Conservation (phyloP, 257 asterid genomes). For the Solanum bulbocastanum region DNA sequence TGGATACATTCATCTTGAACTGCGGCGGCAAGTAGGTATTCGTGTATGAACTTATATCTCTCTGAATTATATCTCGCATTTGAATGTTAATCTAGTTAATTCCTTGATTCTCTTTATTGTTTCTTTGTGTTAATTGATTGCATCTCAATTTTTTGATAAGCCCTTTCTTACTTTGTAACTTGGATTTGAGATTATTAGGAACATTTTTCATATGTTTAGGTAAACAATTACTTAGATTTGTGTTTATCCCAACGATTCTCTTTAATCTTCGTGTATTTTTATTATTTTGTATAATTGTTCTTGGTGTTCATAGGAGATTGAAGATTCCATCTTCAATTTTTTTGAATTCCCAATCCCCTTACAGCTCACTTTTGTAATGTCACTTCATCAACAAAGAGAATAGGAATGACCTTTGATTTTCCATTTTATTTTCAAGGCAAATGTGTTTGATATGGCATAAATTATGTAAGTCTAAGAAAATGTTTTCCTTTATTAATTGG, state of each 20-base stretch:
- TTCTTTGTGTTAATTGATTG: neutral
- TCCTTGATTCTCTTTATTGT: neutral
- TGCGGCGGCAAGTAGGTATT: neutral
- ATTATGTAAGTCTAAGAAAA: neutral
- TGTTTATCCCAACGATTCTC: neutral
- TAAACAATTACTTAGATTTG: neutral
- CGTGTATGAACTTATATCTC: neutral
- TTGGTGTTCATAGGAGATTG: neutral
- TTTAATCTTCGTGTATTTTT: neutral
- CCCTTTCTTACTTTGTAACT: neutral
- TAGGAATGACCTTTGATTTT: neutral
- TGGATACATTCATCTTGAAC: neutral
- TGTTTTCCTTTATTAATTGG: neutral
- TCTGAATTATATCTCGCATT: neutral
- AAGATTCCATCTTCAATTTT: neutral
- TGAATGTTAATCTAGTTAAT: neutral
- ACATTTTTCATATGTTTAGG: neutral
- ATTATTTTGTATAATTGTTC: neutral
- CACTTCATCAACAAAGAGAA: neutral
- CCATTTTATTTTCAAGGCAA: neutral
- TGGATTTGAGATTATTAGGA: neutral
- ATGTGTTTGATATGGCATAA: neutral
- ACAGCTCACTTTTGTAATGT: neutral
- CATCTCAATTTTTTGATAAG: neutral
- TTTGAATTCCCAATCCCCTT: neutral